A percentile compares a stretch with the other conserved stretches of the same genome.
These are phyloP conservation scores for Phanerochaete sordida DNA, from an alignment of 768 basidiomycete species.

Conservation along the genomic window DNA sequence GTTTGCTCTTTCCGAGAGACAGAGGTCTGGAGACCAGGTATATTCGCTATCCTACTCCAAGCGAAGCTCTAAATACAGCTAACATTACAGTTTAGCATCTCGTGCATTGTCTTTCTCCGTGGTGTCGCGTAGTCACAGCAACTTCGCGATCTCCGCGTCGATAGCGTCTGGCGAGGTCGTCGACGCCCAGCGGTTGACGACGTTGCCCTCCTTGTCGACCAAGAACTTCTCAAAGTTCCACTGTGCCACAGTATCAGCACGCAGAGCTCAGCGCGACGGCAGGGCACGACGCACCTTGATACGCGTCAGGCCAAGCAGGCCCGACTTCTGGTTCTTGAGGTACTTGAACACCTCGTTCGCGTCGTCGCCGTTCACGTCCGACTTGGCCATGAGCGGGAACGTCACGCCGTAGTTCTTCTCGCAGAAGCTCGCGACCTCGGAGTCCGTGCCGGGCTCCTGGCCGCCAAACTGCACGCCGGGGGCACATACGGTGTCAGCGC, in stretches of 20 bases:
- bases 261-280: background rate
- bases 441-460: constrained; percentile 83
- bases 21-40: no score
- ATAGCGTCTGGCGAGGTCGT: constrained; percentile 68
- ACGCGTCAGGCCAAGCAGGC: constrained; percentile 62
- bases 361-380: constrained; percentile 85
- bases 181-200: constrained; percentile 73
- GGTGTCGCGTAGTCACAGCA: constrained; percentile 36
- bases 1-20: no score
- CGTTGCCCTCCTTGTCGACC: constrained; percentile 71
- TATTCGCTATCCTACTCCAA: background rate
- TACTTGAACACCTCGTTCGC: constrained; percentile 84
- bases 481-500: no score
- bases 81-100: constrained; percentile 5
- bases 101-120: background rate
- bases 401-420: constrained; percentile 81
- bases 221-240: constrained; percentile 95
- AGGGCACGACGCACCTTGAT: constrained; percentile 57
- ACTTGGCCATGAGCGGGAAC: constrained; percentile 91
- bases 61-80: background rate
- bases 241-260: constrained; percentile 32
- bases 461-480: constrained; percentile 60
- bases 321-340: constrained; percentile 78
- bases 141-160: constrained; percentile 59
- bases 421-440: constrained; percentile 73